A percentile compares a stretch with the other conserved stretches of the same genome.
Evolutionary conservation across 1,139 yeast species (phyloP).

Genomic region (Magnusiomyces paraingens): DNA sequence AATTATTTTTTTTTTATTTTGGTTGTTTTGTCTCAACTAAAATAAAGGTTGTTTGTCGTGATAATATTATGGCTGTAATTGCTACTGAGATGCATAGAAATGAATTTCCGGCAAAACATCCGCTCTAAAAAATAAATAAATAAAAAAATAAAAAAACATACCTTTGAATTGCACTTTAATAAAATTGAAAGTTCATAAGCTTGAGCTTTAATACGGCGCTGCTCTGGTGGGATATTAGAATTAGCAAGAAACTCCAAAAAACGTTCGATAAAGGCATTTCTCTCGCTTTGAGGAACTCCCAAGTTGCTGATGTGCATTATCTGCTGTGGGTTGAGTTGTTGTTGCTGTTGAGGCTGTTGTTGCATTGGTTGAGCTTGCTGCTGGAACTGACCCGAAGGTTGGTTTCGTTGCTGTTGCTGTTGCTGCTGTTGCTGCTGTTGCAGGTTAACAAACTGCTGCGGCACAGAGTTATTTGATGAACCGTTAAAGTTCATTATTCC

Average conservation of each 20-base stretch:
- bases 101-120: background rate
- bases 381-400: background rate
- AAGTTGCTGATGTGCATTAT: no score
- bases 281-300: no score
- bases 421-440: conserved; percentile 8
- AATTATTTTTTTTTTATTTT: conserved; percentile 3
- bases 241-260: no score
- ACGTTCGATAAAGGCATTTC: no score
- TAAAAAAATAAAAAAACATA: background rate
- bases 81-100: background rate
- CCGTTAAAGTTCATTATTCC: no score
- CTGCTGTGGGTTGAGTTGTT: background rate
- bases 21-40: conserved; percentile 8
- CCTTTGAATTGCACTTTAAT: conserved; percentile 1
- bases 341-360: conserved; percentile 1
- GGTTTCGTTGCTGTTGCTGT: conserved; percentile 8
- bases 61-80: background rate
- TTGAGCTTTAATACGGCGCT: background rate
- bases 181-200: background rate
- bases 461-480: no score
- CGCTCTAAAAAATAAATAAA: background rate
- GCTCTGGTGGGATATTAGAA: background rate
- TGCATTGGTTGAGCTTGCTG: background rate
- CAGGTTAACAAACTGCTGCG: no score
- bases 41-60: conserved; percentile 4